These are phyloP conservation scores for Trichophaea hybrida DNA, from an alignment of 2,329 filamentous ascomycete genomes.

Conservation along the genomic window DNA sequence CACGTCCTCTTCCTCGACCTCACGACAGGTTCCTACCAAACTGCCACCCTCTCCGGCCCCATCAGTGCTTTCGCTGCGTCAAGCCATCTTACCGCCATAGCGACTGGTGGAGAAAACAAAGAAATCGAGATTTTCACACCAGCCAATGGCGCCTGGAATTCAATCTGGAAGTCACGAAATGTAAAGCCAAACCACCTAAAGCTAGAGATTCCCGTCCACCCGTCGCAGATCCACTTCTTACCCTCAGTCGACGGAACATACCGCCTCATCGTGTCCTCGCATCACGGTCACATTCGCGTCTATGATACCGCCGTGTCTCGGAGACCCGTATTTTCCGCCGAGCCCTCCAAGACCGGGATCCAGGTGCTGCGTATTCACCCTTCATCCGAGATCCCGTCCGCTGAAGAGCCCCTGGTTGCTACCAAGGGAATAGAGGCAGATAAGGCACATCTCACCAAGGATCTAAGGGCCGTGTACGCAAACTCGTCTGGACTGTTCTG, in stretches of 20 bases:
- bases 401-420: slow-evolving; percentile 6
- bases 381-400: background rate
- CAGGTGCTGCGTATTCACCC: slow-evolving; percentile 13
- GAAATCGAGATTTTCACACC: slow-evolving; percentile 18
- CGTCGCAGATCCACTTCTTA: slow-evolving; percentile 14
- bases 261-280: slow-evolving; percentile 9
- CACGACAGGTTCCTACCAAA: background rate
- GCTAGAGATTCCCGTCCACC: slow-evolving; percentile 17
- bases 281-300: slow-evolving; percentile 17
- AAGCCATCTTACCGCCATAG: slow-evolving; percentile 9
- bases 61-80: slow-evolving; percentile 11
- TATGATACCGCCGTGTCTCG: slow-evolving; percentile 20
- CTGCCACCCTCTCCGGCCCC: background rate
- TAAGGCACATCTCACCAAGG: slow-evolving; percentile 8
- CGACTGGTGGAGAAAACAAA: slow-evolving; percentile 10
- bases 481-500: slow-evolving; percentile 14
- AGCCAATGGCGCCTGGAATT: slow-evolving; percentile 5
- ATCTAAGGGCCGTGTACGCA: slow-evolving; percentile 9
- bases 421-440: slow-evolving; percentile 11
- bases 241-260: slow-evolving; percentile 8
- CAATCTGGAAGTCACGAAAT: slow-evolving; percentile 19
- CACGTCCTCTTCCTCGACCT: slow-evolving; percentile 7
- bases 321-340: slow-evolving; percentile 14
- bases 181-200: slow-evolving; percentile 17
- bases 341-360: slow-evolving; percentile 13